Percentiles rank a stretch among this genome's conserved stretches.
Conservation (phyloP, 2,329 filamentous ascomycete genomes). For the Fusarium algeriense region DNA sequence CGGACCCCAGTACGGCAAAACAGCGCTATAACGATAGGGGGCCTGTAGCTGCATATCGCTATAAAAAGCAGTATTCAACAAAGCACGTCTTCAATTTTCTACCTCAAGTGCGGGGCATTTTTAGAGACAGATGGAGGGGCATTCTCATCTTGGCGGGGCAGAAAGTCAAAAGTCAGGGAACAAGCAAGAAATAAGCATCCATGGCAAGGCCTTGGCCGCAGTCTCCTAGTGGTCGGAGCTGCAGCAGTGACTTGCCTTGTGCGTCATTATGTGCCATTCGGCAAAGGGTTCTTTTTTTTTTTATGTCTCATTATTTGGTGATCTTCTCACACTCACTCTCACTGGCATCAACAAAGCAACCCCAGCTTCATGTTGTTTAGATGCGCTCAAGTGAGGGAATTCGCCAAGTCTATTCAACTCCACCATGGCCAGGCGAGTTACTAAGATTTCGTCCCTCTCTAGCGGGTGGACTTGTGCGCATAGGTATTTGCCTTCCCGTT, state of each 20-base stretch:
- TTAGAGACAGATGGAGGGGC: conserved; percentile 42
- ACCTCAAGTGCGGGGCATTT: conserved; percentile 40
- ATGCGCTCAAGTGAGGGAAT: conserved; percentile 37
- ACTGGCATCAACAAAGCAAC: conserved; percentile 29
- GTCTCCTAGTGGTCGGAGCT: conserved; percentile 31
- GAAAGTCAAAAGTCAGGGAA: conserved; percentile 18
- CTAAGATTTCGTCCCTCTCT: conserved; percentile 32
- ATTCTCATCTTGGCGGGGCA: conserved; percentile 44
- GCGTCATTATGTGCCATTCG: conserved; percentile 38
- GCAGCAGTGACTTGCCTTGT: conserved; percentile 38
- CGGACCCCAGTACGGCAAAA: conserved; percentile 41
- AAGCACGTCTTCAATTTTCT: conserved; percentile 16
- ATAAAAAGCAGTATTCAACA: conserved; percentile 7
- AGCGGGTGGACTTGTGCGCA: conserved; percentile 26
- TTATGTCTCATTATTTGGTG: conserved; percentile 22
- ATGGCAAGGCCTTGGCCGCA: conserved; percentile 34
- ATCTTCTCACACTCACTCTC: conserved; percentile 13
- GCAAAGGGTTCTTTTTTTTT: conserved; percentile 10
- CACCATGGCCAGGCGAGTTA: conserved; percentile 31
- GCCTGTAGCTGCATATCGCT: conserved; percentile 37
- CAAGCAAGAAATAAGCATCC: conserved; percentile 35
- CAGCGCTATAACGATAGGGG: conserved; percentile 31
- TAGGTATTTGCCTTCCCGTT: conserved; percentile 18
- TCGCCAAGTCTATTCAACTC: conserved; percentile 40
- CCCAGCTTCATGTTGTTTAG: conserved; percentile 14